These are phyloP conservation scores for Aspergillus flavus DNA, from an alignment of 2,329 filamentous ascomycete species.

Conservation along the genomic window DNA sequence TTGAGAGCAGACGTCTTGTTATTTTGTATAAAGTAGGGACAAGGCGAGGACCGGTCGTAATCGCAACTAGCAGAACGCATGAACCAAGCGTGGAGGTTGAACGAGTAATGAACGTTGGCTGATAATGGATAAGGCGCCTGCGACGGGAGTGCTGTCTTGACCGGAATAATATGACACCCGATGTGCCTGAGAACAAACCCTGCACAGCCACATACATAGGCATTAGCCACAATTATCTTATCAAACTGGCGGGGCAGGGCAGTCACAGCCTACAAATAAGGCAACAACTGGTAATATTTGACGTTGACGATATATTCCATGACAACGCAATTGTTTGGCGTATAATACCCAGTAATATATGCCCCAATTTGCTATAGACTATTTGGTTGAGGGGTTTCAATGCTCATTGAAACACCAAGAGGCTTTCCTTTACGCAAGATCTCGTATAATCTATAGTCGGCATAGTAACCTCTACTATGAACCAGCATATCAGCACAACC, in stretches of 20 bases:
- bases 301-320: not conserved
- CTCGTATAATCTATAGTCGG: not conserved
- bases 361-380: not conserved
- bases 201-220: not conserved
- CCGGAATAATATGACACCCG: not conserved
- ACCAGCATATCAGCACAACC: not conserved
- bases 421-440: not conserved
- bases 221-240: constrained; percentile 3
- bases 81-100: not conserved
- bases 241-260: constrained; percentile 7
- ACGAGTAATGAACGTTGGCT: not conserved
- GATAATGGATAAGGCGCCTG: constrained; percentile 4
- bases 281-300: not conserved
- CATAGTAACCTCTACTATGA: not conserved
- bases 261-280: not conserved
- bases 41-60: not conserved
- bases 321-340: not conserved
- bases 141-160: not conserved
- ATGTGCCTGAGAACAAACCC: not conserved
- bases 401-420: not conserved
- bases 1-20: not conserved
- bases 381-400: not conserved
- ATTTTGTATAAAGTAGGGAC: not conserved
- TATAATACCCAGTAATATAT: not conserved
- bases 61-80: not conserved